phyloP scores from a whole-genome alignment of 306 rosid species.

The Psophocarpus tetragonolobus region DNA sequence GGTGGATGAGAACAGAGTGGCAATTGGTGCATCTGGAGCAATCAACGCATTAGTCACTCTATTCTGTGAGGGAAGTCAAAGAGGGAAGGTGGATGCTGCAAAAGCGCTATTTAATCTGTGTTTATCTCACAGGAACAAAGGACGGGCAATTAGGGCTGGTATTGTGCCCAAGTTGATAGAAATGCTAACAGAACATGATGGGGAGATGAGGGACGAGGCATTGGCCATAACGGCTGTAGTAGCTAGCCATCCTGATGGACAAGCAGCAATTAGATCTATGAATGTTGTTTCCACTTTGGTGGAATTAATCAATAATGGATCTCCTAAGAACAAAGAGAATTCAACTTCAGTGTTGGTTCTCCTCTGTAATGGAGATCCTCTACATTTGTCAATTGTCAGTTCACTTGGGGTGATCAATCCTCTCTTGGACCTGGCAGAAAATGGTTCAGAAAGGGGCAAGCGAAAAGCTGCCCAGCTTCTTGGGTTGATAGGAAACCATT shows the following conservation, averaged over 20 bases:
- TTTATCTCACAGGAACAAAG: constrained; percentile 78
- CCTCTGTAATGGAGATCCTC: constrained; percentile 69
- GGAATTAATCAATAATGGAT: constrained; percentile 55
- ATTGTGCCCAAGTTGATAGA: constrained; percentile 66
- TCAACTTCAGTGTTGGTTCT: constrained; percentile 79
- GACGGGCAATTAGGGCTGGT: constrained; percentile 82
- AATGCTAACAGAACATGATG: constrained; percentile 67
- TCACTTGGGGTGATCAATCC: constrained; percentile 55
- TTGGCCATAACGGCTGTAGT: constrained; percentile 70
- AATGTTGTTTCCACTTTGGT: constrained; percentile 66
- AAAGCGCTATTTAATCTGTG: constrained; percentile 79
- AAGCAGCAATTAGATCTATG: constrained; percentile 60
- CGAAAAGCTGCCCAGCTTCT: constrained; percentile 78
- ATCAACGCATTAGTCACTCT: constrained; percentile 72
- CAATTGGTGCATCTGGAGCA: constrained; percentile 77
- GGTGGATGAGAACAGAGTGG: constrained; percentile 58
- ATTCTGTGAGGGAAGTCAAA: constrained; percentile 72
- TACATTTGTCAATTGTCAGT: constrained; percentile 44
- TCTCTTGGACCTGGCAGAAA: constrained; percentile 55
- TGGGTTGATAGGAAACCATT: constrained; percentile 59
- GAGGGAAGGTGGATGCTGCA: constrained; percentile 80
- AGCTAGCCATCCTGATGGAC: constrained; percentile 73
- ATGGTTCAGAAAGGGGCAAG: constrained; percentile 78
- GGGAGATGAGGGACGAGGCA: constrained; percentile 82
- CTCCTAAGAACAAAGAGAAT: constrained; percentile 77